A percentile compares a stretch with the other conserved stretches of the same genome.
phyloP scores from a whole-genome alignment of 2,329 filamentous ascomycete genomes.

The Chalara sp. region DNA sequence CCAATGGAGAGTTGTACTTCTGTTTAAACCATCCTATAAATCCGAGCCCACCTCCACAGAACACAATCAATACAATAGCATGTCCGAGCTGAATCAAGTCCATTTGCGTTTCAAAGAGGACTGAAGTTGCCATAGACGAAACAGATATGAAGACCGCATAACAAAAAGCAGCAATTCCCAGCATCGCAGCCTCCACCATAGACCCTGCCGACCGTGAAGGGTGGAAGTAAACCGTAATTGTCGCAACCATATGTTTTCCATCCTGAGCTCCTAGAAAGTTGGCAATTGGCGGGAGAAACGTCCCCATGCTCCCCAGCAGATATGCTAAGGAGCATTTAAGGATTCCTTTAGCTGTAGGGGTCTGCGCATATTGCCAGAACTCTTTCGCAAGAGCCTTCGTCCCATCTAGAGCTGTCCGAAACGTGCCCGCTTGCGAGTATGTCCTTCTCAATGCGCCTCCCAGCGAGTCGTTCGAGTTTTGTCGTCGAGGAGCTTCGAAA shows the following conservation, averaged over 20 bases:
- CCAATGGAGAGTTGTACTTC: constrained; percentile 67
- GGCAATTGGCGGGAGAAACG: constrained; percentile 70
- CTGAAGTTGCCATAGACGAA: constrained; percentile 81
- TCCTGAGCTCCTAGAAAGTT: constrained; percentile 74
- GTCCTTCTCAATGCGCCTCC: constrained; percentile 10
- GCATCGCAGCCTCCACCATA: constrained; percentile 78
- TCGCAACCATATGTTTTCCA: constrained; percentile 90
- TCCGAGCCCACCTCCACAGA: constrained; percentile 79
- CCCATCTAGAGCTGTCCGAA: constrained; percentile 26
- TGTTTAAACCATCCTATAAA: constrained; percentile 87
- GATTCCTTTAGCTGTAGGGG: constrained; percentile 70
- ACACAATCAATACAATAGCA: constrained; percentile 71
- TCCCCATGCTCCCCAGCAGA: constrained; percentile 76
- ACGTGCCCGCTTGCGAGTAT: constrained; percentile 24
- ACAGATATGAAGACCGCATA: constrained; percentile 74
- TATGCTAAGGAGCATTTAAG: constrained; percentile 91
- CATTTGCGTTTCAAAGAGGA: constrained; percentile 64
- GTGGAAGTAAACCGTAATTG: constrained; percentile 92
- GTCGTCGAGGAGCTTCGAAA: constrained; percentile 14
- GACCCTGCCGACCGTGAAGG: constrained; percentile 79
- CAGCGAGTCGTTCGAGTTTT: constrained; percentile 6
- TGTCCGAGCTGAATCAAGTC: constrained; percentile 67
- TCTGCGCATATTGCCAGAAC: constrained; percentile 55
- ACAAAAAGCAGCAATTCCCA: constrained; percentile 69
- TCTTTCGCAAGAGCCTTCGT: constrained; percentile 30